These are phyloP conservation scores for Williopsis jadinii DNA, from an alignment of 1,139 yeast species.

Conservation along the genomic window DNA sequence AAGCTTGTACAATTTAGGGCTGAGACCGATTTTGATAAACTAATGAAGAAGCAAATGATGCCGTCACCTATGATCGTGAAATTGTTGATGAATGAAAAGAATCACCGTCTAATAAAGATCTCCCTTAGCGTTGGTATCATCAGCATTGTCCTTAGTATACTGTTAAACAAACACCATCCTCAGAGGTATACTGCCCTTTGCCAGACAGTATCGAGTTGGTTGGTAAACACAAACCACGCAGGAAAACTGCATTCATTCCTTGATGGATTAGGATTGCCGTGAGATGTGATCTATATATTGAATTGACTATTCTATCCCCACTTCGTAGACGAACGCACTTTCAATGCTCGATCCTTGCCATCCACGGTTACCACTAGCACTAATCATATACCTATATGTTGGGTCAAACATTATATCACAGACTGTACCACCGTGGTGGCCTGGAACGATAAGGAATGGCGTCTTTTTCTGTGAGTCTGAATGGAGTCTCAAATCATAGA, in stretches of 20 bases:
- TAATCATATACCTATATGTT: conserved; percentile 78
- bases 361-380: conserved; percentile 93
- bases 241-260: too few species aligned
- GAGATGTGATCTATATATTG: neutral
- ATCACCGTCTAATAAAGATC: conserved; percentile 5
- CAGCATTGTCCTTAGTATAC: conserved; percentile 1
- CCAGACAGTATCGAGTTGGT: too few species aligned
- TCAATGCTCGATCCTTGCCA: conserved; percentile 87
- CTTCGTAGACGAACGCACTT: conserved; percentile 72
- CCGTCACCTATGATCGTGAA: neutral
- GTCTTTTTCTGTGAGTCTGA: conserved; percentile 31
- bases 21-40: neutral
- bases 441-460: conserved; percentile 53
- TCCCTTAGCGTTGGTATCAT: conserved; percentile 4
- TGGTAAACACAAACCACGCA: too few species aligned
- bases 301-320: conserved; percentile 25
- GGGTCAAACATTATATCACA: conserved; percentile 74
- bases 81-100: conserved; percentile 1
- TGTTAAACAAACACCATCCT: conserved; percentile 1
- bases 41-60: neutral
- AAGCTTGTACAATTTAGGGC: neutral
- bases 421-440: conserved; percentile 61
- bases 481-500: conserved; percentile 65
- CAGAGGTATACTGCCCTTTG: too few species aligned
- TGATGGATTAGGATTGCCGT: neutral